phyloP scores from a whole-genome alignment of 768 basidiomycete genomes.

The Neoboletus magnificus region DNA sequence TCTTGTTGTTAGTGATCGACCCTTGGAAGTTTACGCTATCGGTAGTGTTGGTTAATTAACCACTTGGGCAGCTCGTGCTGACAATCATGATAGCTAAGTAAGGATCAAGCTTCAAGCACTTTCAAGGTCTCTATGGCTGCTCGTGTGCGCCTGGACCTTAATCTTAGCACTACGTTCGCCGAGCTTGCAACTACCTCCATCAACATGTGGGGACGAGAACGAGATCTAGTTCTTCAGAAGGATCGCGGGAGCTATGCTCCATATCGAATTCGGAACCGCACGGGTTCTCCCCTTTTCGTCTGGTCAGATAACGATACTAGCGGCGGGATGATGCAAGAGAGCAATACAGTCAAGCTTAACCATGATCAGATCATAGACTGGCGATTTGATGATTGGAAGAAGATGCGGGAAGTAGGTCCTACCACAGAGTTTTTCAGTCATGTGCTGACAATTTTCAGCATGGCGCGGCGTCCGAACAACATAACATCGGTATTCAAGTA shows the following conservation, averaged over 20 bases:
- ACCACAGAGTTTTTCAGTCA: background rate
- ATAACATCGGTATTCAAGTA: constrained; percentile 83
- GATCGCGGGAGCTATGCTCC: constrained; percentile 89
- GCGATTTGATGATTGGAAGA: constrained; percentile 97
- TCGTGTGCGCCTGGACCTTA: constrained; percentile 83
- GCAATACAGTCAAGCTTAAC: constrained; percentile 55
- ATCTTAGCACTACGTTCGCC: constrained; percentile 86
- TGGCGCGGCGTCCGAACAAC: constrained; percentile 58
- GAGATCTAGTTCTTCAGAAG: constrained; percentile 66
- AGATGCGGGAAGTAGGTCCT: constrained; percentile 77
- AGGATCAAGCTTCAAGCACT: constrained; percentile 47
- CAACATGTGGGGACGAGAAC: constrained; percentile 73
- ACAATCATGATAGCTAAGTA: constrained; percentile 46
- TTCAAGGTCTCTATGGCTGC: constrained; percentile 65
- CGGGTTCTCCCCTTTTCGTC: constrained; percentile 78
- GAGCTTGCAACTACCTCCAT: constrained; percentile 76
- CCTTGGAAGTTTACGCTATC: constrained; percentile 87
- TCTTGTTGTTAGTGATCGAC: constrained; percentile 66
- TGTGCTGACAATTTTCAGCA: constrained; percentile 32
- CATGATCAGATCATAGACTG: constrained; percentile 83
- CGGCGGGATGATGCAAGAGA: constrained; percentile 42
- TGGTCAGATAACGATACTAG: constrained; percentile 79
- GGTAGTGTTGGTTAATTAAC: constrained; percentile 37
- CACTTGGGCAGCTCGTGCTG: constrained; percentile 6
- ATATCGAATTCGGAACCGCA: constrained; percentile 88